These are phyloP conservation scores for Beauveria medogensis DNA, from an alignment of 2,329 filamentous ascomycete species.

Conservation along the genomic window DNA sequence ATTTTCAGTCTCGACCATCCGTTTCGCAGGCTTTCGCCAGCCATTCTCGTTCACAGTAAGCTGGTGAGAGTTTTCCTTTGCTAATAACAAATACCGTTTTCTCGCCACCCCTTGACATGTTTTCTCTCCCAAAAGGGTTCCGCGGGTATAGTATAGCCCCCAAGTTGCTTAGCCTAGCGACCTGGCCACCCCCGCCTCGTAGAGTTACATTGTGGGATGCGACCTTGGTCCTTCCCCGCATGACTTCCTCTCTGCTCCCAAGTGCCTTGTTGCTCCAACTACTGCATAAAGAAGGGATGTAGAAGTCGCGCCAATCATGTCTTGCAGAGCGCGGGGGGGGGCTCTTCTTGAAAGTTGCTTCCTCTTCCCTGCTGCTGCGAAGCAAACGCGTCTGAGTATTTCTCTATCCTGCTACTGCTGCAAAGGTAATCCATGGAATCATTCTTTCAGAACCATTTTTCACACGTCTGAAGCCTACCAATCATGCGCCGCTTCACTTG, in stretches of 20 bases:
- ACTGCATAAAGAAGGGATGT: background rate
- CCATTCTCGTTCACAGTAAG: background rate
- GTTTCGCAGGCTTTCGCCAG: background rate
- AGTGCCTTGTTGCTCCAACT: background rate
- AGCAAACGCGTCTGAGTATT: background rate
- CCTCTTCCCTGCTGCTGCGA: background rate
- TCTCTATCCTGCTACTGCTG: no score
- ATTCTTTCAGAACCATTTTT: no score
- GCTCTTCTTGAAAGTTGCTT: background rate
- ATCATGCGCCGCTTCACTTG: background rate
- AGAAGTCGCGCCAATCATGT: background rate
- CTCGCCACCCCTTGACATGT: no score
- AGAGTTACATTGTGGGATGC: constrained; percentile 5
- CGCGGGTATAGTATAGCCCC: background rate
- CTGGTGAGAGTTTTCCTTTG: no score
- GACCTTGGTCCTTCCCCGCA: constrained; percentile 5
- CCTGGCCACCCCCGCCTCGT: background rate
- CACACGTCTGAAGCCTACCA: background rate
- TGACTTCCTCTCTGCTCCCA: background rate
- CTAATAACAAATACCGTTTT: no score
- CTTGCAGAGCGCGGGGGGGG: background rate
- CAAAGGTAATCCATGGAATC: no score
- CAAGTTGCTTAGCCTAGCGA: background rate
- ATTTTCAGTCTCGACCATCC: background rate
- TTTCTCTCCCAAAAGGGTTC: background rate